Percentiles rank a stretch among this genome's conserved stretches.
Conservation (phyloP, 768 basidiomycete species). For the Thelephora ganbajun region DNA sequence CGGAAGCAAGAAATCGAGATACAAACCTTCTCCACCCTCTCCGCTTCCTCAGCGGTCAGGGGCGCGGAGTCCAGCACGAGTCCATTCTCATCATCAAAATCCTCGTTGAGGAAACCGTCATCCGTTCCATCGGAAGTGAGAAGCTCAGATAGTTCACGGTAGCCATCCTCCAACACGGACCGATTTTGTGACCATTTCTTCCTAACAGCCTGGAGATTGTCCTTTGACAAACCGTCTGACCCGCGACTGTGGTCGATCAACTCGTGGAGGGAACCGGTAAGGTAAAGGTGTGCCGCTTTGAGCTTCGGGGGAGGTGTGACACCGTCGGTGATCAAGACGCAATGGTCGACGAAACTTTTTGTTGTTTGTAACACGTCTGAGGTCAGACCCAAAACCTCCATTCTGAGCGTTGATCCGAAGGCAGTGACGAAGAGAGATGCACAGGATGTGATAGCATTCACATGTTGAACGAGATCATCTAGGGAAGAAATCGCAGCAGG, state of each 20-base stretch:
- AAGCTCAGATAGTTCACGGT: constrained; percentile 44
- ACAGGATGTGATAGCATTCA: constrained; percentile 15
- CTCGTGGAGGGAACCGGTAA: constrained; percentile 17
- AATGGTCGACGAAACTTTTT: not conserved
- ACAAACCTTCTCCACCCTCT: constrained; percentile 43
- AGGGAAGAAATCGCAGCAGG: constrained; percentile 12
- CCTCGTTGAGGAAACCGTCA: constrained; percentile 13
- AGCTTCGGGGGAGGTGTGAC: not conserved
- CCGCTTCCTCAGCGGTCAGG: constrained; percentile 36
- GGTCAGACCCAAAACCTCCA: constrained; percentile 4
- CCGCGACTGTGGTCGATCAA: constrained; percentile 13
- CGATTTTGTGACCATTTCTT: constrained; percentile 37
- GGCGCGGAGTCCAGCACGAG: constrained; percentile 35
- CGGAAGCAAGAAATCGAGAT: constrained; percentile 1
- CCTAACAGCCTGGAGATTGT: constrained; percentile 44
- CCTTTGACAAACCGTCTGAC: constrained; percentile 33
- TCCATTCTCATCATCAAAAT: constrained; percentile 35
- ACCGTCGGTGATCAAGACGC: not conserved
- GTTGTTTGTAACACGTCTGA: constrained; percentile 5
- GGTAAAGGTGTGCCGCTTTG: constrained; percentile 13
- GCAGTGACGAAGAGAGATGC: constrained; percentile 14
- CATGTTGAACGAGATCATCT: constrained; percentile 10
- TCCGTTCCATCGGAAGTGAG: constrained; percentile 22
- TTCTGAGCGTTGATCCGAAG: constrained; percentile 13
- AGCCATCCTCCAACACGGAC: constrained; percentile 45